Percentiles rank a stretch among this genome's conserved stretches.
Conservation (phyloP, 1,284 basidiomycete species). For the Hymenochaete sp. region DNA sequence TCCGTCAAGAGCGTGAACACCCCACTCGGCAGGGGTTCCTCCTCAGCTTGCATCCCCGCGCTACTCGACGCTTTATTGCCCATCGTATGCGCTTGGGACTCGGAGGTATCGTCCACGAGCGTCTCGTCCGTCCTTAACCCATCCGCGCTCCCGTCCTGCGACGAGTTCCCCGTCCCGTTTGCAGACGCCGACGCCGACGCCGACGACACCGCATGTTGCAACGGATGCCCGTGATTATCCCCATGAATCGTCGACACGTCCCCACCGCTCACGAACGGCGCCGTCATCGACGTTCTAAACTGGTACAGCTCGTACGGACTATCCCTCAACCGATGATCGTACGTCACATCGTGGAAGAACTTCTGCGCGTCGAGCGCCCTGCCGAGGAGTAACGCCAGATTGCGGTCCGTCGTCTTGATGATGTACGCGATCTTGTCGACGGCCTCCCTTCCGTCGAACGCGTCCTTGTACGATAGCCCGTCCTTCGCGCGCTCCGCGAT, state of each 20-base stretch:
- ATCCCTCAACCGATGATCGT: constrained; percentile 93
- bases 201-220: neutral
- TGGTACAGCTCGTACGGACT: constrained; percentile 88
- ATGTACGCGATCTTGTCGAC: constrained; percentile 96
- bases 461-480: constrained; percentile 90
- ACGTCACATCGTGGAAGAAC: constrained; percentile 99
- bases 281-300: constrained; percentile 69
- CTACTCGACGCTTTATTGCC: constrained; percentile 37
- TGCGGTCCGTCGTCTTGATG: constrained; percentile 96
- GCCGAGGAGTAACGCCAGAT: constrained; percentile 88
- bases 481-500: constrained; percentile 84
- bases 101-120: constrained; percentile 11
- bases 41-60: constrained; percentile 46
- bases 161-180: neutral
- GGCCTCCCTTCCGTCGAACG: constrained; percentile 94
- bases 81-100: constrained; percentile 19
- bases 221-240: constrained; percentile 25
- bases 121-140: constrained; percentile 13
- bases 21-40: constrained; percentile 79
- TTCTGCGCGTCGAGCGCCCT: constrained; percentile 96
- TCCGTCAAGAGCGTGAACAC: constrained; percentile 96
- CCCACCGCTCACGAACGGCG: constrained; percentile 66
- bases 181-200: neutral
- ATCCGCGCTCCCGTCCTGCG: constrained; percentile 2
- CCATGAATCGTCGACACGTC: constrained; percentile 41